phyloP scores from a whole-genome alignment of 345 rosid species.

The Fremontodendron californicum region DNA sequence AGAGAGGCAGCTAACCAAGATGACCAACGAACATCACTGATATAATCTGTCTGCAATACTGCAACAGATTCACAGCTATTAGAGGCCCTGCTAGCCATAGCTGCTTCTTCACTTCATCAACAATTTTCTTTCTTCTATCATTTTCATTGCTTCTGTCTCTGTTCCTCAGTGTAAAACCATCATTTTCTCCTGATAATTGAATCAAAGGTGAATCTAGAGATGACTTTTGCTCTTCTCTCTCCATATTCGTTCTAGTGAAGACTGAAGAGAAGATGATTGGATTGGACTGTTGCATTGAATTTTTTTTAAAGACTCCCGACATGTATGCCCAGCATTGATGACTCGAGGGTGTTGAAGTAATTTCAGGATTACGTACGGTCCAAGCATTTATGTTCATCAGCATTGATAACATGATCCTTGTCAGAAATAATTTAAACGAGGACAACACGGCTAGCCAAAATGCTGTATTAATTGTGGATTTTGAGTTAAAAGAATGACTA shows the following conservation, averaged over 20 bases:
- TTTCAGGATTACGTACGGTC: no score
- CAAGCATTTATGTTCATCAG: no score
- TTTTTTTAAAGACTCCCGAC: no score
- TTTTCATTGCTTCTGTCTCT: background rate
- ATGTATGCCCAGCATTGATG: no score
- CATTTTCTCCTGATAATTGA: constrained; percentile 8
- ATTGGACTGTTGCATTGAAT: no score
- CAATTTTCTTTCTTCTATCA: constrained; percentile 3
- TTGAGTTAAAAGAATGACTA: no score
- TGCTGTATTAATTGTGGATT: no score
- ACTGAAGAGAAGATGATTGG: background rate
- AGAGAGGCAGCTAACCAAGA: constrained; percentile 49
- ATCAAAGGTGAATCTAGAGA: constrained; percentile 27
- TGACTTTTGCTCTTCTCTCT: constrained; percentile 19
- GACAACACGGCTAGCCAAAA: background rate
- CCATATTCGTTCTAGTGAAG: constrained; percentile 9
- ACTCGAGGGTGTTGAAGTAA: background rate
- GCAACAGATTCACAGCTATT: constrained; percentile 33
- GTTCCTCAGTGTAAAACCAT: background rate
- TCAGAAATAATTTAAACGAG: background rate
- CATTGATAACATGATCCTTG: background rate
- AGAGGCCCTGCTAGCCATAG: constrained; percentile 62
- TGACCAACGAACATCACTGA: constrained; percentile 70
- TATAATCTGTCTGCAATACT: constrained; percentile 46
- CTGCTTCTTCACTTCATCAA: constrained; percentile 59